Evolutionary conservation across 352 stramenopile genomes (phyloP), one percentile per base, ranked within the genome.

Genomic region (Phytophthora hybrid): DNA sequence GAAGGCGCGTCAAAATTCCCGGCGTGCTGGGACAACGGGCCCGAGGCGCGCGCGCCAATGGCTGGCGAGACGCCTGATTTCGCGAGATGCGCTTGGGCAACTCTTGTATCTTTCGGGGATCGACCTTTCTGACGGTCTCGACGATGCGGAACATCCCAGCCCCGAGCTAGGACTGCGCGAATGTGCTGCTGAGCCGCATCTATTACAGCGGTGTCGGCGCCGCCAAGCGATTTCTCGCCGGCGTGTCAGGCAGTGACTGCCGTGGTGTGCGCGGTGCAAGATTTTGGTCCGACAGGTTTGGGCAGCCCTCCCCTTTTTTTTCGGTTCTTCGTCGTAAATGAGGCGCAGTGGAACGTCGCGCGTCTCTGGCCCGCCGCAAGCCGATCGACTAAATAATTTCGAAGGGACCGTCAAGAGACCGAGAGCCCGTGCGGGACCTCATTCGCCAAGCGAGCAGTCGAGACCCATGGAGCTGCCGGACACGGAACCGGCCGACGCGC

Each of bases 381-480:
- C 44, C 44, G 44, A 52, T 52, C 44, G 44, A 52, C 44, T 16
- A 52, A 52, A 52, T 52, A 52, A 52, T 52, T 52, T 52, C 44
- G 44, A 52, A 52, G 37, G 37, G 10, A n/a, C 44, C 44, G 44
- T 52, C 13, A 52, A 52, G 44, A 52, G 44, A 52, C 44, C 18
- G n/a, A 31, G 10, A 7, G 32, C 6, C 32, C 32, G 32, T 8
- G 8, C 32, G 5, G 13, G 37, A 5, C 8, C 37, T 44, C 37
- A 44, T 44, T 44, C 37, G 37, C 23, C 10, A 13, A 44, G 37
- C 34, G 6, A 13, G 34, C 1, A 26, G 23, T 3, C 23, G 23
- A 26, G 23, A 26, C 23, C 23, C 23, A 26, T 41, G 11, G 34
- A 41, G 34, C 34, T 39, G 34, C 34, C 34, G 23, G 23, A 26